Evolutionary conservation across 495 filamentous ascomycete genomes (phyloP).

Genomic region (Paragyromitra xinjiangensis): DNA sequence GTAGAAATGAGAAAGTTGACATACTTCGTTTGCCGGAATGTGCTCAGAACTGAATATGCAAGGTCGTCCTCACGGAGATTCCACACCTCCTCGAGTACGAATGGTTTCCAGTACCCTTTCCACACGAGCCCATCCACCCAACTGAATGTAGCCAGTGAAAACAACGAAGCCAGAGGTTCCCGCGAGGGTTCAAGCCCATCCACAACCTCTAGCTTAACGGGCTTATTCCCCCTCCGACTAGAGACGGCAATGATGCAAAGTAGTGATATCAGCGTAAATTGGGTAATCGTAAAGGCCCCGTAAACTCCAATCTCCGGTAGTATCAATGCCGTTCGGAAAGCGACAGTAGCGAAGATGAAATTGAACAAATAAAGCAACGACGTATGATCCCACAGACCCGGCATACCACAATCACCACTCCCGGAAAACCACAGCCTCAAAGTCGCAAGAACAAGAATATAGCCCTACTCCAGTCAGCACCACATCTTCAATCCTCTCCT

Average conservation of each 20-base stretch:
- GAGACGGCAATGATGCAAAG: constrained; percentile 77
- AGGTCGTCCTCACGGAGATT: constrained; percentile 89
- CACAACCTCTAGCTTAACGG: constrained; percentile 84
- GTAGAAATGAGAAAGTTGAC: constrained; percentile 10
- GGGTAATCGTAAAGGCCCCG: constrained; percentile 69
- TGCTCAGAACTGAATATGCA: constrained; percentile 75
- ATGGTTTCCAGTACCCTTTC: constrained; percentile 86
- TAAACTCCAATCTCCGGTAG: constrained; percentile 73
- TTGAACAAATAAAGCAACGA: constrained; percentile 82
- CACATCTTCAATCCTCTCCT: neutral
- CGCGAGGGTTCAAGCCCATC: constrained; percentile 82
- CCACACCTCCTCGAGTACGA: constrained; percentile 88
- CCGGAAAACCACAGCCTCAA: constrained; percentile 75
- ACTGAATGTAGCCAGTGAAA: constrained; percentile 85
- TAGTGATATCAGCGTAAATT: constrained; percentile 78
- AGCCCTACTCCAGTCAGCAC: constrained; percentile 68
- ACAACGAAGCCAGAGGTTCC: constrained; percentile 84
- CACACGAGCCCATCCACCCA: constrained; percentile 92
- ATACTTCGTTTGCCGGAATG: constrained; percentile 74
- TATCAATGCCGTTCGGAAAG: constrained; percentile 86
- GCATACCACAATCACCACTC: constrained; percentile 62
- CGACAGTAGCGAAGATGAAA: constrained; percentile 77
- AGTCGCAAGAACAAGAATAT: constrained; percentile 77
- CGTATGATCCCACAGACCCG: constrained; percentile 91
- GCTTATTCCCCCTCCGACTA: constrained; percentile 91